phyloP scores from a whole-genome alignment of 2,329 filamentous ascomycete genomes.

The Neofusicoccum sp. region DNA sequence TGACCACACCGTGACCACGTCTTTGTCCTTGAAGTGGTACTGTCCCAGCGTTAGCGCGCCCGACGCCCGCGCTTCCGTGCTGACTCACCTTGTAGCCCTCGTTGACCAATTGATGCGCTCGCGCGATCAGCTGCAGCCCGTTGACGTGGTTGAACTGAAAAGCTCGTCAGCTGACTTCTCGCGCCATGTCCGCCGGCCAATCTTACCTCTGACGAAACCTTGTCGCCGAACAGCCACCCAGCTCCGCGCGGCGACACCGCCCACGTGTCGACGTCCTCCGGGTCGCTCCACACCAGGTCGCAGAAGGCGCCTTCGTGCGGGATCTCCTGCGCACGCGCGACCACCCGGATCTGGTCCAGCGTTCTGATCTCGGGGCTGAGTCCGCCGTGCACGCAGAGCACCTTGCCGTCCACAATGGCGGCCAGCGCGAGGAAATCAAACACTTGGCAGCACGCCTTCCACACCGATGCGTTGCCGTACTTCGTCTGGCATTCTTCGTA shows the following conservation, averaged over 20 bases:
- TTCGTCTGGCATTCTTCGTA: conserved; percentile 99
- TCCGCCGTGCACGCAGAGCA: conserved; percentile 97
- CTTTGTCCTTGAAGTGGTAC: conserved; percentile 94
- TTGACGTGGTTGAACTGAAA: conserved; percentile 73
- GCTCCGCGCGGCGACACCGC: conserved; percentile 69
- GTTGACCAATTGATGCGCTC: conserved; percentile 75
- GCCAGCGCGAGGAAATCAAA: conserved; percentile 98
- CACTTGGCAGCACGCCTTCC: conserved; percentile 98
- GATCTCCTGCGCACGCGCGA: conserved; percentile 85
- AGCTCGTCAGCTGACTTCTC: conserved; percentile 13
- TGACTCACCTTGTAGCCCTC: conserved; percentile 68
- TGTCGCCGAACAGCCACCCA: conserved; percentile 70
- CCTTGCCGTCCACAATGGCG: conserved; percentile 97
- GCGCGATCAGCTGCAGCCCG: conserved; percentile 69
- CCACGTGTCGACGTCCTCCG: conserved; percentile 71
- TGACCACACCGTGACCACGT: conserved; percentile 85
- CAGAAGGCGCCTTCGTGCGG: conserved; percentile 99
- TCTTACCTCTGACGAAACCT: conserved; percentile 66
- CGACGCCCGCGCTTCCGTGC: background rate
- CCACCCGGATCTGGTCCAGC: conserved; percentile 83
- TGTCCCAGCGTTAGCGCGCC: conserved; percentile 35
- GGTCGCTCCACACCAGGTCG: conserved; percentile 92
- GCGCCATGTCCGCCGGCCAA: background rate
- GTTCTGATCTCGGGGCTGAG: conserved; percentile 96
- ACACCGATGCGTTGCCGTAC: conserved; percentile 98